Evolutionary conservation across 352 stramenopile genomes (phyloP).

Genomic region (Aphanomyces invadans): DNA sequence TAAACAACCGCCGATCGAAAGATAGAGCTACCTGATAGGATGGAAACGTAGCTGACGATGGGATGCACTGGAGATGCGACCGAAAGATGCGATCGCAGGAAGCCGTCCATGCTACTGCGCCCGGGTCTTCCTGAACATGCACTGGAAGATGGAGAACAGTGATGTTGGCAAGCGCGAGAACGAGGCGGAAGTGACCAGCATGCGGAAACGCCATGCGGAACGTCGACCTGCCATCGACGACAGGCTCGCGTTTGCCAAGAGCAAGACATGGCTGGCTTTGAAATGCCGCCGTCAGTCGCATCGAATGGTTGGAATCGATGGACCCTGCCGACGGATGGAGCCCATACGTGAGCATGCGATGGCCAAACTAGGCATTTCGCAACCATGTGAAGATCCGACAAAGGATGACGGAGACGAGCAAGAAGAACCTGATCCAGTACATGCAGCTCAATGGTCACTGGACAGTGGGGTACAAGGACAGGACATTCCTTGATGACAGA

Average conservation of each 20-base stretch:
- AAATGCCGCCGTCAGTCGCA: not conserved
- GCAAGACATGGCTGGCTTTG: not conserved
- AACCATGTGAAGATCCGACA: not conserved
- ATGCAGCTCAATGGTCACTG: slow-evolving; percentile 32
- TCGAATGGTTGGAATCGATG: not conserved
- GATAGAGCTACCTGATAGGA: too few relatives aligned
- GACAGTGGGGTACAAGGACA: slow-evolving; percentile 40
- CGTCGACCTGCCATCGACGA: too few relatives aligned
- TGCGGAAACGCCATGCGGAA: too few relatives aligned
- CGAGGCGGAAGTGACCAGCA: too few relatives aligned
- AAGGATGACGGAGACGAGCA: too few relatives aligned
- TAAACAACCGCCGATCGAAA: too few relatives aligned
- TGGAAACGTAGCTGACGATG: slow-evolving; percentile 7
- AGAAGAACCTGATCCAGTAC: slow-evolving; percentile 40
- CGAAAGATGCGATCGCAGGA: slow-evolving; percentile 24
- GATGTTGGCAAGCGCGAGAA: too few relatives aligned
- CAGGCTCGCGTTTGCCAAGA: too few relatives aligned
- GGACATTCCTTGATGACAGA: slow-evolving; percentile 42
- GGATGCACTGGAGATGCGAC: slow-evolving; percentile 29
- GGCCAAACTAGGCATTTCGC: slow-evolving; percentile 36
- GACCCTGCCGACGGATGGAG: too few relatives aligned
- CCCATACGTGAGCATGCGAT: slow-evolving; percentile 36
- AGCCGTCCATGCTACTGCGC: not conserved
- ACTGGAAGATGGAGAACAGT: too few relatives aligned
- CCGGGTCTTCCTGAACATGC: too few relatives aligned